Base-by-base conservation (phyloP, 768 basidiomycete genomes). In the Xerocomellus amylosporus region DNA sequence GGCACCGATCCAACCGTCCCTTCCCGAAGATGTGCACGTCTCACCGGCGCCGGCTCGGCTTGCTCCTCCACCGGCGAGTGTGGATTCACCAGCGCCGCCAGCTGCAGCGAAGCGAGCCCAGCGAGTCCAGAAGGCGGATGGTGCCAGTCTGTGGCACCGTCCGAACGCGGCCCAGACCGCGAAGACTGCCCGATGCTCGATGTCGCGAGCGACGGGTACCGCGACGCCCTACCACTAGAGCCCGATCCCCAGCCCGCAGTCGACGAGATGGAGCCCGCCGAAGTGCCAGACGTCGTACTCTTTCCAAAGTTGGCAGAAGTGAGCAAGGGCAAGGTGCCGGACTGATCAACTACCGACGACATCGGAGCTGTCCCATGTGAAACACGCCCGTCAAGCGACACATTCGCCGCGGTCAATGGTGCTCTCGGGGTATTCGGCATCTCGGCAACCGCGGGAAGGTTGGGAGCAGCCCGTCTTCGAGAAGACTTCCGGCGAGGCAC, bases 281-380 rank as follows among this genome's bases (percentile, higher is more conserved):
- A n/a, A 1, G 65, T 56, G 17, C 40, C 39, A 40, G 65, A 54
- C 34, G 53, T n/a, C n/a, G 59, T 46, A 8, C 50, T 56, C 34
- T 61, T 70, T n/a, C 68, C 70, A 53, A 70, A 70, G 39, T 59
- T 47, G 50, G 31, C 46, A 5, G 70, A 70, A 5, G 65, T 55
- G n/a, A 70, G 68, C 8, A 70, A 42, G 2, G 65, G 66, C 0
- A 70, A 46, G 0, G 54, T 9, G 1, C 26, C 36, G 7, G 46
- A 8, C 19, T 42, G 46, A n/a, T 54, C 57, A 2, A 55, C n/a
- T 1, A 33, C 57, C 49, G 43, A 34, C 8, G 63, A 43, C 15
- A 43, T 40, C 17, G 64, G 50, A 10, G 15, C 9, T 5, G 47
- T 48, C 42, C 53, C 49, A 40, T 61, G 56, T 8, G 60, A 67